phyloP scores from a whole-genome alignment of 306 rosid species.

The Dryas octopetala region DNA sequence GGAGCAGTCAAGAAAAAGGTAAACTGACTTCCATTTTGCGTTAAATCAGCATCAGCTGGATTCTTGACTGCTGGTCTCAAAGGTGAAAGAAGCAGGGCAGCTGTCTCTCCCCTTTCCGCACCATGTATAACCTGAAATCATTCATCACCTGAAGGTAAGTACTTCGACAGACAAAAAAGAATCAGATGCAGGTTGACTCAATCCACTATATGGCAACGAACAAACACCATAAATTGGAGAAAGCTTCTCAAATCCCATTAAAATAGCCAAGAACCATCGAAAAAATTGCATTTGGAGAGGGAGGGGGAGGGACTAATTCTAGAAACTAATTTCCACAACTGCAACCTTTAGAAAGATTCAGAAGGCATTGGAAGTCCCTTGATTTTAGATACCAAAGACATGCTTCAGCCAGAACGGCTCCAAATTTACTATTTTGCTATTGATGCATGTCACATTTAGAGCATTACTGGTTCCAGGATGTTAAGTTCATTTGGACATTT shows the following conservation, averaged over 20 bases:
- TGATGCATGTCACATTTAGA: slow-evolving; percentile 1
- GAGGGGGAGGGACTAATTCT: neutral
- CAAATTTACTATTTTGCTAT: slow-evolving; percentile 15
- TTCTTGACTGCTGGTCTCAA: slow-evolving; percentile 67
- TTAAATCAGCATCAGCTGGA: slow-evolving; percentile 45
- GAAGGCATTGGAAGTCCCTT: neutral
- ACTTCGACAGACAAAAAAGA: slow-evolving; percentile 18
- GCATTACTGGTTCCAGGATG: neutral
- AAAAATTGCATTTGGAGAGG: neutral
- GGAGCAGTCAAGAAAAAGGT: slow-evolving; percentile 96
- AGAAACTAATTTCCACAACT: neutral
- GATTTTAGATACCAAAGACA: slow-evolving; percentile 13
- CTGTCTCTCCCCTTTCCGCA: slow-evolving; percentile 84
- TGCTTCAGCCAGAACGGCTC: slow-evolving; percentile 13
- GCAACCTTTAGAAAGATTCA: slow-evolving; percentile 11
- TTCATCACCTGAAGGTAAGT: slow-evolving; percentile 19
- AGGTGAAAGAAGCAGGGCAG: slow-evolving; percentile 90
- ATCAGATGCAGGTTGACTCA: neutral
- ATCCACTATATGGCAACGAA: neutral
- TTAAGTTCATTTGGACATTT: neutral
- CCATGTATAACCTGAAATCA: slow-evolving; percentile 79
- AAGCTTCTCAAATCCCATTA: neutral
- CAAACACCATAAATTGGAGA: neutral
- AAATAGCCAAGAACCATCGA: neutral
- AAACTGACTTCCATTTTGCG: slow-evolving; percentile 81